These are phyloP conservation scores for Coemansia sp. DNA, from an alignment of 192 early-diverging fungal species.

Conservation along the genomic window DNA sequence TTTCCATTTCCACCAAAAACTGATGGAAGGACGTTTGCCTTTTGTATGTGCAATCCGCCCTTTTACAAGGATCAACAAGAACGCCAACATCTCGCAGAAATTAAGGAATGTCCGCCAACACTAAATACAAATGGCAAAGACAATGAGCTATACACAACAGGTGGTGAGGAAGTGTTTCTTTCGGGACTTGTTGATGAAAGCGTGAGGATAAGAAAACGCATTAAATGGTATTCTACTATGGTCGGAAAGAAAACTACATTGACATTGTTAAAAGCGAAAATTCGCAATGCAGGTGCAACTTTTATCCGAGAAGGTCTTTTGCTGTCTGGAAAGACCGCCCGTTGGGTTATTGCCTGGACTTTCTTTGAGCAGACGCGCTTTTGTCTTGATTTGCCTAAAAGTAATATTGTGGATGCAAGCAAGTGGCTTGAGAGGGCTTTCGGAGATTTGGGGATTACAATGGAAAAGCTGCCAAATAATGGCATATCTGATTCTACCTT, in stretches of 20 bases:
- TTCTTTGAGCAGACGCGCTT: conserved; percentile 23
- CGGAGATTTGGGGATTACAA: conserved; percentile 10
- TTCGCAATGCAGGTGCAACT: conserved; percentile 7
- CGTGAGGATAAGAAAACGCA: conserved; percentile 21
- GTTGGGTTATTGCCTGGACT: conserved; percentile 51
- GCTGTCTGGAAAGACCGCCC: conserved; percentile 26
- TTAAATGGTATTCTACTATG: conserved; percentile 80
- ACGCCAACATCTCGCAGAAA: conserved; percentile 46
- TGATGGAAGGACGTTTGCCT: conserved; percentile 47
- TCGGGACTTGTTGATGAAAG: conserved; percentile 70
- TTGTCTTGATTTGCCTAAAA: background rate
- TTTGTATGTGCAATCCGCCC: conserved; percentile 92
- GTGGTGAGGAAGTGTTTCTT: conserved; percentile 79
- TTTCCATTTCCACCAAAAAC: conserved; percentile 23
- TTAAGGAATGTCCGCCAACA: conserved; percentile 58
- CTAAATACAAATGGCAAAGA: conserved; percentile 59
- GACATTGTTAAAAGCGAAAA: conserved; percentile 7
- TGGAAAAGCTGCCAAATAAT: background rate
- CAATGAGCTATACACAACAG: conserved; percentile 75
- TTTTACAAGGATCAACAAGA: conserved; percentile 70
- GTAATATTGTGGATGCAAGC: background rate
- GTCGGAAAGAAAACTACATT: conserved; percentile 65
- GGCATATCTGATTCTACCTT: background rate
- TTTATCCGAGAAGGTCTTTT: conserved; percentile 22
- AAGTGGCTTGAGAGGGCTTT: conserved; percentile 7